phyloP scores from a whole-genome alignment of 2,329 filamentous ascomycete species.

The Pseudogymnoascus pannorum region DNA sequence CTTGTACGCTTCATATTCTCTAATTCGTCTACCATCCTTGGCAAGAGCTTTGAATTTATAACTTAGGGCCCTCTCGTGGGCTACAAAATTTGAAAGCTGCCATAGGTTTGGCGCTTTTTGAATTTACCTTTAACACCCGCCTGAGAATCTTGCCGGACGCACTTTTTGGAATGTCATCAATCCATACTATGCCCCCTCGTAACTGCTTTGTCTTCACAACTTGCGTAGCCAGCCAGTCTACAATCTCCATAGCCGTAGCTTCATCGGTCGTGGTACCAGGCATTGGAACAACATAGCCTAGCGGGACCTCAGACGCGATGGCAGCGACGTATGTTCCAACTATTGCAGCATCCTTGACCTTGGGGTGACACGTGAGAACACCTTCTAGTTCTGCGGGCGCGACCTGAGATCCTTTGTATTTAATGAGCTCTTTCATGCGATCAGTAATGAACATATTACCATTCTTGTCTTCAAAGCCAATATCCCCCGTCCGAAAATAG shows the following conservation, averaged over 20 bases:
- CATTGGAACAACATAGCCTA: conserved; percentile 33
- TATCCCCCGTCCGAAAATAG: conserved; percentile 34
- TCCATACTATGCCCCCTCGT: conserved; percentile 31
- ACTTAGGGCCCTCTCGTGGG: too few relatives aligned
- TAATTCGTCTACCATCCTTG: too few relatives aligned
- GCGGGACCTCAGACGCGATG: conserved; percentile 34
- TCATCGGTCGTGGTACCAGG: conserved; percentile 22
- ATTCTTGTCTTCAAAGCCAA: conserved; percentile 36
- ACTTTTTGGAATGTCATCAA: conserved; percentile 32
- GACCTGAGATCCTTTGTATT: conserved; percentile 43
- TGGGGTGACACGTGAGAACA: conserved; percentile 33
- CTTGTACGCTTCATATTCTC: too few relatives aligned
- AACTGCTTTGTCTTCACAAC: conserved; percentile 30
- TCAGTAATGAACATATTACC: conserved; percentile 28
- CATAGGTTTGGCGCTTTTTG: too few relatives aligned
- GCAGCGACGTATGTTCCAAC: conserved; percentile 33
- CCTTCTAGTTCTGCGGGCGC: conserved; percentile 42
- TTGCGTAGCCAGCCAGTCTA: conserved; percentile 23
- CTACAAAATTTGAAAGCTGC: too few relatives aligned
- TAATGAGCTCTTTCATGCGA: conserved; percentile 37
- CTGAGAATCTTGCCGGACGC: conserved; percentile 32
- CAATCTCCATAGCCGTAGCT: conserved; percentile 28
- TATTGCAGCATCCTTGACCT: conserved; percentile 38
- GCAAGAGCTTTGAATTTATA: too few relatives aligned
- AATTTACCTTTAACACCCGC: conserved; percentile 26